Conservation (phyloP, 2,329 filamentous ascomycete genomes). For the Rosellinia necatrix region DNA sequence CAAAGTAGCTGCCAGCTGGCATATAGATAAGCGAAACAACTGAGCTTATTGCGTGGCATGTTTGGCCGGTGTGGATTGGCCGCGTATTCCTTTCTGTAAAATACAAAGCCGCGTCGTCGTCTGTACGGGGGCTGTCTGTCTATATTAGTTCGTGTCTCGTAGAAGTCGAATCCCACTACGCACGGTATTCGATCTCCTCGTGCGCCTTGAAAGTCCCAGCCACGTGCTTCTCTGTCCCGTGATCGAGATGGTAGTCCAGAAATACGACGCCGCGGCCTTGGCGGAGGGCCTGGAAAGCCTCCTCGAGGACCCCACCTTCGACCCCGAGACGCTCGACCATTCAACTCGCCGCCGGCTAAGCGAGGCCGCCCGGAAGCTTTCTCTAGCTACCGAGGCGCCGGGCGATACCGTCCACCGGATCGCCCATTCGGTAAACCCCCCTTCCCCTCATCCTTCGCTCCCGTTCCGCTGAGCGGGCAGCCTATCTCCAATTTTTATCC, state of each 20-base stretch:
- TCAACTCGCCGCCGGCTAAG: slow-evolving; percentile 22
- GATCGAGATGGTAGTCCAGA: slow-evolving; percentile 10
- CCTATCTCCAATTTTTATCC: background rate
- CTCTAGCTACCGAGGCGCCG: slow-evolving; percentile 18
- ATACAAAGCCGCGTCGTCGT: background rate
- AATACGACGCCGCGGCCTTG: slow-evolving; percentile 12
- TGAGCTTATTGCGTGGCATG: too few relatives aligned
- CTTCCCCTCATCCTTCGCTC: too few relatives aligned
- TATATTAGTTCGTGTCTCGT: too few relatives aligned
- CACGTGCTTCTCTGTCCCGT: background rate
- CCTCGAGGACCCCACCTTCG: slow-evolving; percentile 17
- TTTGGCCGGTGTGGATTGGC: background rate
- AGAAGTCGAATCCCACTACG: too few relatives aligned
- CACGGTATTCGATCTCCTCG: too few relatives aligned
- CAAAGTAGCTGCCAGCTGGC: background rate
- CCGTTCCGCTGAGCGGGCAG: too few relatives aligned
- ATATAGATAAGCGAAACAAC: too few relatives aligned
- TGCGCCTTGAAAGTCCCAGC: too few relatives aligned
- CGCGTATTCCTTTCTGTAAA: background rate
- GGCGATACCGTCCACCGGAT: slow-evolving; percentile 25
- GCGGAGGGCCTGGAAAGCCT: slow-evolving; percentile 21
- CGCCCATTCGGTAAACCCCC: slow-evolving; percentile 20
- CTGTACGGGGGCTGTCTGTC: too few relatives aligned
- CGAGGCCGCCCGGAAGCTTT: slow-evolving; percentile 24
- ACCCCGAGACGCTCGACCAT: slow-evolving; percentile 20